Conservation (phyloP, 352 stramenopile species). For the Pythium plurisporium region DNA sequence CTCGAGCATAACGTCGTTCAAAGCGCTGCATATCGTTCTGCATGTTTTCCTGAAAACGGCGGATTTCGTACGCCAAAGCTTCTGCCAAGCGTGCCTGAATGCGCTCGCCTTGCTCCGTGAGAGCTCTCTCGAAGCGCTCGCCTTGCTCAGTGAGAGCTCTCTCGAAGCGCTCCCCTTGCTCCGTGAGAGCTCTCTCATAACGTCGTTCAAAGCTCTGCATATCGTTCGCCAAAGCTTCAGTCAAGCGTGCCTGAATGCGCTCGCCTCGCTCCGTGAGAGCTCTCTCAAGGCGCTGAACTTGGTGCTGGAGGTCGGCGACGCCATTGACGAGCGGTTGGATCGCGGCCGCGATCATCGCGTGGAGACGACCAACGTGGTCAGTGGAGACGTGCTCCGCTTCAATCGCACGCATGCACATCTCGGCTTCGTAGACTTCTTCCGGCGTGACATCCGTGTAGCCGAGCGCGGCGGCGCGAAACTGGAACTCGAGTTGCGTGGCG, state of each 20-base stretch:
- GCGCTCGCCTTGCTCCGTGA: too few species aligned
- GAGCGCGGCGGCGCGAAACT: neutral
- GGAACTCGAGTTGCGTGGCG: slow-evolving; percentile 35
- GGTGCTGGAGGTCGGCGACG: neutral
- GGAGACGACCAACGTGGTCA: neutral
- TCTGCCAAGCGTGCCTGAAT: too few species aligned
- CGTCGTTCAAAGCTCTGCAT: too few species aligned
- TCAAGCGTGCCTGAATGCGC: too few species aligned
- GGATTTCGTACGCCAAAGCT: too few species aligned
- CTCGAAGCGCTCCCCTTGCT: too few species aligned
- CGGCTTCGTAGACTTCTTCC: neutral
- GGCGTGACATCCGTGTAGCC: neutral
- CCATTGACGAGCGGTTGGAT: neutral
- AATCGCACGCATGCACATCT: neutral
- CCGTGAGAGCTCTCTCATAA: too few species aligned
- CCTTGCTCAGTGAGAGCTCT: too few species aligned
- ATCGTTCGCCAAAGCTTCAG: too few species aligned
- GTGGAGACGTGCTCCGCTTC: neutral
- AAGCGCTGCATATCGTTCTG: too few species aligned
- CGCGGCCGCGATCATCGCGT: neutral
- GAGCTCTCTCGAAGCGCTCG: neutral
- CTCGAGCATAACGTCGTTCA: too few species aligned
- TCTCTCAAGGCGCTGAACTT: neutral
- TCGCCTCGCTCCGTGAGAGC: too few species aligned
- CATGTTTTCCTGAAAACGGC: slow-evolving; percentile 7